Percentiles rank a stretch among this genome's conserved stretches.
Evolutionary conservation across 768 basidiomycete species (phyloP).

Genomic region (Mycena crocata): DNA sequence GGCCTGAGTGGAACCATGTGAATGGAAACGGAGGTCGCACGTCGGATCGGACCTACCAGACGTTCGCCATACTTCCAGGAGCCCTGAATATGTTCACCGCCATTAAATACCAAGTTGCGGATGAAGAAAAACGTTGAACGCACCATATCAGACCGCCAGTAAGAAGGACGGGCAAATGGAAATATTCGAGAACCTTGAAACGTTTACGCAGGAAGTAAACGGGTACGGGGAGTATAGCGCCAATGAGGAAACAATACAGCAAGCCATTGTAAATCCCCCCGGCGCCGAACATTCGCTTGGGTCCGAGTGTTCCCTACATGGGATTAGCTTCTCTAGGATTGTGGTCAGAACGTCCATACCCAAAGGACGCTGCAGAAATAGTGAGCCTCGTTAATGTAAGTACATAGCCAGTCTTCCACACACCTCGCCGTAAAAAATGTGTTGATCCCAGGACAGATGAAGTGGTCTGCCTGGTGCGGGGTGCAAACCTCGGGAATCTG

Average conservation of each 20-base stretch:
- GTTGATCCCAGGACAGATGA: conserved; percentile 49
- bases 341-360: conserved; percentile 7
- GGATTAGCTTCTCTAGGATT: too few relatives aligned
- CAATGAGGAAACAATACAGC: conserved; percentile 45
- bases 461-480: conserved; percentile 42
- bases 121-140: too few relatives aligned
- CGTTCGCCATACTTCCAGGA: too few relatives aligned
- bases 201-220: conserved; percentile 41
- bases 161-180: conserved; percentile 50
- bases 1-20: too few relatives aligned
- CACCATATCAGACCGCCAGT: too few relatives aligned
- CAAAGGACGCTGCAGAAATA: conserved; percentile 14
- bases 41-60: too few relatives aligned
- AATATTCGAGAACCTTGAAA: conserved; percentile 41
- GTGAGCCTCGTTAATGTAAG: neutral
- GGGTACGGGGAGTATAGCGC: conserved; percentile 46
- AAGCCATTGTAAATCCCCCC: conserved; percentile 41
- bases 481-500: conserved; percentile 47
- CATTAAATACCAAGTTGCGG: too few relatives aligned
- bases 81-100: too few relatives aligned
- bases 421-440: conserved; percentile 51
- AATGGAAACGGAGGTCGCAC: too few relatives aligned
- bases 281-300: conserved; percentile 47
- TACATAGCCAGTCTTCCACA: conserved; percentile 42
- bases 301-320: conserved; percentile 35